Base-by-base conservation (phyloP, 1,139 yeast species). In the Scheffersomyces parashehatae region DNA sequence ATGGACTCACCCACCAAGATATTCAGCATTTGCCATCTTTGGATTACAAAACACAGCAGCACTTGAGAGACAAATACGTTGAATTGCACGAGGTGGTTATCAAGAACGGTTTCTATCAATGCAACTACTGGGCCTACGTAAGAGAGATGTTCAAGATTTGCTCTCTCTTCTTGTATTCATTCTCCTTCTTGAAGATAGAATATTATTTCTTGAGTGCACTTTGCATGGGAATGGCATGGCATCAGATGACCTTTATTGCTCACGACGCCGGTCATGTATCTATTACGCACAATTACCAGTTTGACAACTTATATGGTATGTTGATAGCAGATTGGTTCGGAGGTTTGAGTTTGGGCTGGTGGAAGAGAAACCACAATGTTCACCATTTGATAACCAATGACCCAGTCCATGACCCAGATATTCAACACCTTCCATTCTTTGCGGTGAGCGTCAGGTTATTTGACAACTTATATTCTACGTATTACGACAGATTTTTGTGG, bases 381-480 rank as follows among this genome's bases (percentile, higher is more conserved):
- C 97, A 90, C 61, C 97, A 89, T 64, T 67, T 89, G 44, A 77
- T 89, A 43, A 86, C 97, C 12, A 89, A 89, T 62, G 96, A 89
- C 58, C 97, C 97, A 0, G 85, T 85, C 1, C 96, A 89, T 60
- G 97, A 90, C 58, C 97, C 97, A 0, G 97, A 89, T 66, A 90
- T 89, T 58, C 97, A 90, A 64, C 97, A 89, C 65, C 65, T 89
- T 50, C 97, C 97, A 2, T 89, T 89, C 56, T 89, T 89, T 61
- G 95, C 96, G 1, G 95, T 90, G 20, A 83, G 91, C 42, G 75
- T 87, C 1, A 70, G 87, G 48, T 70, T 89, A 5, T 79, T 89
- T 53, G 79, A 80, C 6, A 73, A 79, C 54, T 78, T 88, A 14
- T 86, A 82, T 59, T 88, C 96, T 9, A 86, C 96, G 0, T 89